Percentiles rank a stretch among this genome's conserved stretches.
phyloP scores from a whole-genome alignment of 352 stramenopile genomes.

The Pythium periplocum region DNA sequence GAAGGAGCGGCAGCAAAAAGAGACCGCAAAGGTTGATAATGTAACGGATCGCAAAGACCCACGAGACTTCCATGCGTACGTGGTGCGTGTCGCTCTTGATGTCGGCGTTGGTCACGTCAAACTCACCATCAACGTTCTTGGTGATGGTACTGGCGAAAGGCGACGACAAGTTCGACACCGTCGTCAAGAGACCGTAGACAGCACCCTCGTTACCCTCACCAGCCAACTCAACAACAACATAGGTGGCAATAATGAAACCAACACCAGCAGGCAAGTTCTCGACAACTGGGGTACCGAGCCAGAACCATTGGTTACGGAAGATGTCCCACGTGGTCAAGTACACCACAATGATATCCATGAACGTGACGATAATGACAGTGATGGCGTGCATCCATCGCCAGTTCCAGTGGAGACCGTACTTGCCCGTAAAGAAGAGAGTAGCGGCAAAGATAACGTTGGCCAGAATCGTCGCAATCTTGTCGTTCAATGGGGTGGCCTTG shows the following conservation, averaged over 20 bases:
- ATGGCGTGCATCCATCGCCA: conserved; percentile 6
- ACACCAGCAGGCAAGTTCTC: conserved; percentile 16
- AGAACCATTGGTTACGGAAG: conserved; percentile 22
- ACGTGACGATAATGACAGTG: neutral
- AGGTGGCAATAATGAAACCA: conserved; percentile 15
- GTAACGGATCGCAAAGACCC: conserved; percentile 17
- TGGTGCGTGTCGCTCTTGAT: conserved; percentile 14
- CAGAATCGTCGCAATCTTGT: conserved; percentile 7
- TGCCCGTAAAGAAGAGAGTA: conserved; percentile 5
- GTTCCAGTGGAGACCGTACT: conserved; percentile 7
- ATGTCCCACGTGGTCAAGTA: conserved; percentile 8
- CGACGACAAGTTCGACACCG: conserved; percentile 19
- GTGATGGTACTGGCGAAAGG: conserved; percentile 12
- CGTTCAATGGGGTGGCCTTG: conserved; percentile 8
- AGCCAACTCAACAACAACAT: conserved; percentile 22
- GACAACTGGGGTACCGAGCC: conserved; percentile 12
- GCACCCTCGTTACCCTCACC: conserved; percentile 27
- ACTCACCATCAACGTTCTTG: conserved; percentile 16
- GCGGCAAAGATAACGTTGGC: conserved; percentile 3
- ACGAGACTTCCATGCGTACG: conserved; percentile 7
- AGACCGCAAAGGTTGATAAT: conserved; percentile 7
- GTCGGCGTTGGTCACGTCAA: conserved; percentile 15
- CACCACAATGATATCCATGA: too few species aligned
- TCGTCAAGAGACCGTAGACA: conserved; percentile 28
- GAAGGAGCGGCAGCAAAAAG: conserved; percentile 10